Evolutionary conservation across 257 asterid genomes (phyloP).

Genomic region (Solanum neorickii): DNA sequence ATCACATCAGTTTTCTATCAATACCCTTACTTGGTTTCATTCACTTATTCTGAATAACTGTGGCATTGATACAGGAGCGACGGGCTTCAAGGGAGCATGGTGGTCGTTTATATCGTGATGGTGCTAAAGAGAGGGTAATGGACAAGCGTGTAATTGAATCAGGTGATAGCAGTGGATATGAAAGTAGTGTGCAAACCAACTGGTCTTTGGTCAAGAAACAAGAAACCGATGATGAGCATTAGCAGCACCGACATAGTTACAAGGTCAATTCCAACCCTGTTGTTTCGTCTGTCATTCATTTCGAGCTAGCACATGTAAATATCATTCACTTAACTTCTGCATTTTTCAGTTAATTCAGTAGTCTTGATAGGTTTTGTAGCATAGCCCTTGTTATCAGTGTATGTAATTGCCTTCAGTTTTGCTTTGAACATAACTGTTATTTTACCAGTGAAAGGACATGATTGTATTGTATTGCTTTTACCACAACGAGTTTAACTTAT

Average conservation of each 20-base stretch:
- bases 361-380: constrained; percentile 13
- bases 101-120: constrained; percentile 25
- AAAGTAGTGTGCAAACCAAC: constrained; percentile 61
- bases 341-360: constrained; percentile 6
- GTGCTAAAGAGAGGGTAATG: constrained; percentile 21
- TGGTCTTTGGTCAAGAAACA: constrained; percentile 39
- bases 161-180: constrained; percentile 86
- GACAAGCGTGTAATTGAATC: constrained; percentile 47
- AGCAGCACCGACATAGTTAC: neutral
- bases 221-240: constrained; percentile 52
- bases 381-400: neutral
- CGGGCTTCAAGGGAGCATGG: constrained; percentile 38
- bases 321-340: constrained; percentile 14
- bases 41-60: neutral
- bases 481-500: neutral
- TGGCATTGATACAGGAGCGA: constrained; percentile 41
- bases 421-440: neutral
- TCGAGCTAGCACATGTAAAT: constrained; percentile 27
- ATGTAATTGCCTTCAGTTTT: neutral
- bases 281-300: neutral
- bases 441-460: neutral
- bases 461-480: neutral
- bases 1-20: neutral
- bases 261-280: neutral
- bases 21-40: neutral